A percentile compares a stretch with the other conserved stretches of the same genome.
Evolutionary conservation across 2,329 filamentous ascomycete genomes (phyloP).

Genomic region (Cladophialophora exuberans): DNA sequence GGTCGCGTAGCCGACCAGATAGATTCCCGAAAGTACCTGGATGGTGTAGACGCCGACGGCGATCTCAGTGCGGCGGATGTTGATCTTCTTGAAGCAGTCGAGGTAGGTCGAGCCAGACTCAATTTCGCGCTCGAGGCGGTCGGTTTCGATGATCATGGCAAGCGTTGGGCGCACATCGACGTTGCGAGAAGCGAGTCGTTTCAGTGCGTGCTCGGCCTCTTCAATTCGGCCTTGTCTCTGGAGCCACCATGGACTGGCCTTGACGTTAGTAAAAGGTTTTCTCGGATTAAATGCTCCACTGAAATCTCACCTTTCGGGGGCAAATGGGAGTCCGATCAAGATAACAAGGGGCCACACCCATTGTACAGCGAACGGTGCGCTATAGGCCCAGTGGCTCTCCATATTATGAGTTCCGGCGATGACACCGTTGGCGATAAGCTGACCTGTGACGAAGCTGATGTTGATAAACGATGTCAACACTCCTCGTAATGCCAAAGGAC

Average conservation of each 20-base stretch:
- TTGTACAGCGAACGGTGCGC: slow-evolving; percentile 49
- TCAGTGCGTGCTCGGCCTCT: slow-evolving; percentile 43
- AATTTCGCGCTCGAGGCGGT: slow-evolving; percentile 44
- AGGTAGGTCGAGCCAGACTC: slow-evolving; percentile 40
- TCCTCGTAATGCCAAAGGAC: slow-evolving; percentile 49
- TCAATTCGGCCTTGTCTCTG: slow-evolving; percentile 41
- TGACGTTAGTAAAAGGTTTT: not conserved
- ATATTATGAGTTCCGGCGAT: slow-evolving; percentile 39
- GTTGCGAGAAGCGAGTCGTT: slow-evolving; percentile 40
- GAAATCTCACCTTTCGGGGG: slow-evolving; percentile 39
- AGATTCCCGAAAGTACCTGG: slow-evolving; percentile 47
- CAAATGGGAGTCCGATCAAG: slow-evolving; percentile 42
- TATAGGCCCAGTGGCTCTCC: slow-evolving; percentile 48
- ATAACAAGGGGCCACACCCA: slow-evolving; percentile 46
- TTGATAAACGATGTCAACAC: slow-evolving; percentile 56
- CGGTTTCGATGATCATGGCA: slow-evolving; percentile 47
- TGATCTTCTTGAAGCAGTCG: slow-evolving; percentile 50
- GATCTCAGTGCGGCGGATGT: slow-evolving; percentile 50
- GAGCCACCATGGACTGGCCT: slow-evolving; percentile 41
- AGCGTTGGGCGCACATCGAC: slow-evolving; percentile 47
- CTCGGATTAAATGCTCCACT: not conserved
- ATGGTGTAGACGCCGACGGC: slow-evolving; percentile 49
- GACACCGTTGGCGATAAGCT: slow-evolving; percentile 42
- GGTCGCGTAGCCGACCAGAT: slow-evolving; percentile 50
- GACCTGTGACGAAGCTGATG: slow-evolving; percentile 50